Evolutionary conservation across 1,284 basidiomycete species (phyloP).

Genomic region (Waitea zeae): DNA sequence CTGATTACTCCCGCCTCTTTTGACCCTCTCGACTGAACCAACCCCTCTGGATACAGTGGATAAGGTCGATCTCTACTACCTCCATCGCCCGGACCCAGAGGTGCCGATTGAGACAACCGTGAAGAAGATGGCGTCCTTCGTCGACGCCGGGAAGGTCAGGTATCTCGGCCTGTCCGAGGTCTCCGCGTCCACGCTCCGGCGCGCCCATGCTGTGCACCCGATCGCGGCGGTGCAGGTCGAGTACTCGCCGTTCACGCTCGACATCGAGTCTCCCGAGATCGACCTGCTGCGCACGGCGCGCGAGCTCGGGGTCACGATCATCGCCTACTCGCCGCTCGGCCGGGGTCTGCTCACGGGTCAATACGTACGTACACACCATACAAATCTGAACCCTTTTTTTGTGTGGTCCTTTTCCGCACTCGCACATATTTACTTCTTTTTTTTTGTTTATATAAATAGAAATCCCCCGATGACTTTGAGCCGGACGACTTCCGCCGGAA

Average conservation of each 20-base stretch:
- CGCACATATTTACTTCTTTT: not conserved
- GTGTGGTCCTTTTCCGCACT: too few relatives aligned
- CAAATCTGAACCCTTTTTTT: too few relatives aligned
- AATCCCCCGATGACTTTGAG: slow-evolving; percentile 30
- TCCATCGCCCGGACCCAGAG: slow-evolving; percentile 13
- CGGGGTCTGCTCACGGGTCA: slow-evolving; percentile 44
- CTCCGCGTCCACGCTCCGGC: slow-evolving; percentile 36
- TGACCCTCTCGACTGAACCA: slow-evolving; percentile 12
- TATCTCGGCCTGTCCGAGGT: slow-evolving; percentile 48
- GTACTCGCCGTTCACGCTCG: slow-evolving; percentile 40
- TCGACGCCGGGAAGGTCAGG: slow-evolving; percentile 28
- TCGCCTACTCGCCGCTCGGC: slow-evolving; percentile 47
- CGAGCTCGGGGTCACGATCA: slow-evolving; percentile 32
- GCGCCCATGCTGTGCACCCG: slow-evolving; percentile 43
- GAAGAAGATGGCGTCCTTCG: not conserved
- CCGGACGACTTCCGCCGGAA: slow-evolving; percentile 24
- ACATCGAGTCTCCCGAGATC: slow-evolving; percentile 30
- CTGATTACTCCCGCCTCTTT: slow-evolving; percentile 31
- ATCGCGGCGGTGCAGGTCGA: slow-evolving; percentile 49
- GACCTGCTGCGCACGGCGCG: slow-evolving; percentile 28
- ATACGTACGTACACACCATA: slow-evolving; percentile 17
- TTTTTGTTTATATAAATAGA: slow-evolving; percentile 12
- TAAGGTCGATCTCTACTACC: slow-evolving; percentile 20
- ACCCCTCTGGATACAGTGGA: too few relatives aligned
- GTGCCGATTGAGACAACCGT: slow-evolving; percentile 17